Percentiles rank a stretch among this genome's conserved stretches.
These are phyloP conservation scores for Calonectria multiphialidica DNA, from an alignment of 2,329 filamentous ascomycete species.

Conservation along the genomic window DNA sequence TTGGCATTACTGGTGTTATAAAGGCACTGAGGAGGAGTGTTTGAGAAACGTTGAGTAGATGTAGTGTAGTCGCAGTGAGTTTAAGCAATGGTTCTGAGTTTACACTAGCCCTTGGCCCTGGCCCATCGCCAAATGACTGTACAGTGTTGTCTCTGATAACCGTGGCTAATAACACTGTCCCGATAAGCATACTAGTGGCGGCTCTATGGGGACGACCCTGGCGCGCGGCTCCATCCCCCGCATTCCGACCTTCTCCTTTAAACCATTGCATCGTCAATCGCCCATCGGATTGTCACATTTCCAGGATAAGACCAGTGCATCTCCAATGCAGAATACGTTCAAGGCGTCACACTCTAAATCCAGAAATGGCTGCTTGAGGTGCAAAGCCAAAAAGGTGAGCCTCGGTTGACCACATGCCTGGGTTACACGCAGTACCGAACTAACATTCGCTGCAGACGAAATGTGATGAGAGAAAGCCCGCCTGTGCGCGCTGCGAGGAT, in stretches of 20 bases:
- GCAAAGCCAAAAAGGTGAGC: constrained; percentile 25
- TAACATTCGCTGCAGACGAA: constrained; percentile 27
- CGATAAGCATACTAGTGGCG: neutral
- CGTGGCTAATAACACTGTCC: neutral
- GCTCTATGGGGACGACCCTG: neutral
- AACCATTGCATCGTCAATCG: neutral
- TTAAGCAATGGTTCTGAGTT: too few species aligned
- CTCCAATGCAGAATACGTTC: neutral
- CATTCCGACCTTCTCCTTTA: neutral
- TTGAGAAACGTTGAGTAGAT: too few species aligned
- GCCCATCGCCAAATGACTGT: neutral
- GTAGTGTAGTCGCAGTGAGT: too few species aligned
- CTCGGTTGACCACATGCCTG: neutral
- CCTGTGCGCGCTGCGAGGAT: constrained; percentile 34
- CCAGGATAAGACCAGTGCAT: neutral
- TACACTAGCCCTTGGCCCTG: too few species aligned
- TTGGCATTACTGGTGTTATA: too few species aligned
- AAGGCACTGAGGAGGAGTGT: too few species aligned
- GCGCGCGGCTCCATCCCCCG: neutral
- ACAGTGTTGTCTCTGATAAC: neutral
- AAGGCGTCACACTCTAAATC: constrained; percentile 18
- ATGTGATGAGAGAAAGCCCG: constrained; percentile 37
- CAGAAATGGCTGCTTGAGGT: constrained; percentile 17
- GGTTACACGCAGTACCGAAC: neutral
- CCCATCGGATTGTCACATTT: too few species aligned